A percentile compares a stretch with the other conserved stretches of the same genome.
Conservation (phyloP, 163 green algal species). For the Coccomyxa subellipsoidea region DNA sequence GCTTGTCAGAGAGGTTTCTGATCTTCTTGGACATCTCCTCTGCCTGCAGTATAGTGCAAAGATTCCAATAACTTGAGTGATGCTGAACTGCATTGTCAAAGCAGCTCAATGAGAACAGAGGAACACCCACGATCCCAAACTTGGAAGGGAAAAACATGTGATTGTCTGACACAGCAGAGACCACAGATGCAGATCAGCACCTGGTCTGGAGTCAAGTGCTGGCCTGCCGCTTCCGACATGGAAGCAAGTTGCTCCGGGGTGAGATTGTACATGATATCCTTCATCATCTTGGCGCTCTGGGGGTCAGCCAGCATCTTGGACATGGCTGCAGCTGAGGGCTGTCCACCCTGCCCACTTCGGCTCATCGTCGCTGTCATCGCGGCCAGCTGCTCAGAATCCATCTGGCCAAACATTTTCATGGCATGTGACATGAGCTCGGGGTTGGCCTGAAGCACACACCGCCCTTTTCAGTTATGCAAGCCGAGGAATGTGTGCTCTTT, state of each 20-base stretch:
- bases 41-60: slow-evolving; percentile 27
- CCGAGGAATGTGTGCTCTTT: too few species aligned
- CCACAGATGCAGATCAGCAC: background rate
- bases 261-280: slow-evolving; percentile 54
- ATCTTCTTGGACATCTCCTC: slow-evolving; percentile 36
- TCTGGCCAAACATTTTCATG: slow-evolving; percentile 23
- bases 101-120: too few species aligned
- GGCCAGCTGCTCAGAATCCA: slow-evolving; percentile 27
- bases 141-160: too few species aligned
- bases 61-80: too few species aligned
- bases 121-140: too few species aligned
- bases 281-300: slow-evolving; percentile 29
- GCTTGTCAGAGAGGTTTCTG: slow-evolving; percentile 35
- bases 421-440: slow-evolving; percentile 30
- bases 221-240: slow-evolving; percentile 35
- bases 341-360: slow-evolving; percentile 3
- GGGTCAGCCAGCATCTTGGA: slow-evolving; percentile 8
- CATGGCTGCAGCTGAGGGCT: slow-evolving; percentile 8
- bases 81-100: too few species aligned
- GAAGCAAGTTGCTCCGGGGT: slow-evolving; percentile 41
- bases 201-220: slow-evolving; percentile 21
- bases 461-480: too few species aligned
- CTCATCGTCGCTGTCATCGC: slow-evolving; percentile 6
- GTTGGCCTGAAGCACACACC: slow-evolving; percentile 32
- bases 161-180: background rate